A percentile compares a stretch with the other conserved stretches of the same genome.
These are phyloP conservation scores for Craspedostauros australis DNA, from an alignment of 108 stramenopile species.

Conservation along the genomic window DNA sequence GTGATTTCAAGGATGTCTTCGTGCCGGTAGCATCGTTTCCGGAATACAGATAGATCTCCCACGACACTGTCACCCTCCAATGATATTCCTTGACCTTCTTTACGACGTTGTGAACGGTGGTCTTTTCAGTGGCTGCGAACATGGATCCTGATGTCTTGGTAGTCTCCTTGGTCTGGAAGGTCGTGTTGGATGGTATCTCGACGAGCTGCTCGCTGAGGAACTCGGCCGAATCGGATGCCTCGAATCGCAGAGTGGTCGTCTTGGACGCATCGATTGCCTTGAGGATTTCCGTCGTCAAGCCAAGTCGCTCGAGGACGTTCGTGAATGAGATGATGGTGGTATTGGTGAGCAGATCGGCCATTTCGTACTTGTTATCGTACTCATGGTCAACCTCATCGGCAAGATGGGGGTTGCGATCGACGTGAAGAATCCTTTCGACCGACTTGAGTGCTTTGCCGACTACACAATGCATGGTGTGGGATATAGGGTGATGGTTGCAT, in stretches of 20 bases:
- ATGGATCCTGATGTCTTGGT: not conserved
- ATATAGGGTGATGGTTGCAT: no score
- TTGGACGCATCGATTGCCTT: slow-evolving; percentile 8
- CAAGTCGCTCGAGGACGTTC: slow-evolving; percentile 55
- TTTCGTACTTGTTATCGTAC: slow-evolving; percentile 65
- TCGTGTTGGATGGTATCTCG: slow-evolving; percentile 3
- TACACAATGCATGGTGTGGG: no score
- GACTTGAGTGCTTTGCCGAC: slow-evolving; percentile 26
- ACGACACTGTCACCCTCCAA: slow-evolving; percentile 30
- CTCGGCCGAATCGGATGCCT: slow-evolving; percentile 22
- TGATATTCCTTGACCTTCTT: slow-evolving; percentile 44
- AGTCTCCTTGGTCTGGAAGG: not conserved
- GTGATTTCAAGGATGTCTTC: slow-evolving; percentile 21
- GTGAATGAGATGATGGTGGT: slow-evolving; percentile 53
- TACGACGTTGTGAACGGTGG: slow-evolving; percentile 19
- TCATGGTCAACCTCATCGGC: slow-evolving; percentile 49
- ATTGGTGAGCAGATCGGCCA: slow-evolving; percentile 59
- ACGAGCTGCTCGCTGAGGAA: slow-evolving; percentile 48
- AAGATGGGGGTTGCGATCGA: slow-evolving; percentile 26
- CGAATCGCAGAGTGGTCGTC: slow-evolving; percentile 53
- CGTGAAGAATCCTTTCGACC: slow-evolving; percentile 32
- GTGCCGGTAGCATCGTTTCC: slow-evolving; percentile 33
- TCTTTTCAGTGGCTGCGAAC: slow-evolving; percentile 6
- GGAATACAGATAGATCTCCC: slow-evolving; percentile 31
- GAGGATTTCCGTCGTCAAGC: slow-evolving; percentile 39